Percentiles rank a stretch among this genome's conserved stretches.
These are phyloP conservation scores for Chamaecrista fasciculata DNA, from an alignment of 306 rosid genomes.

Conservation along the genomic window DNA sequence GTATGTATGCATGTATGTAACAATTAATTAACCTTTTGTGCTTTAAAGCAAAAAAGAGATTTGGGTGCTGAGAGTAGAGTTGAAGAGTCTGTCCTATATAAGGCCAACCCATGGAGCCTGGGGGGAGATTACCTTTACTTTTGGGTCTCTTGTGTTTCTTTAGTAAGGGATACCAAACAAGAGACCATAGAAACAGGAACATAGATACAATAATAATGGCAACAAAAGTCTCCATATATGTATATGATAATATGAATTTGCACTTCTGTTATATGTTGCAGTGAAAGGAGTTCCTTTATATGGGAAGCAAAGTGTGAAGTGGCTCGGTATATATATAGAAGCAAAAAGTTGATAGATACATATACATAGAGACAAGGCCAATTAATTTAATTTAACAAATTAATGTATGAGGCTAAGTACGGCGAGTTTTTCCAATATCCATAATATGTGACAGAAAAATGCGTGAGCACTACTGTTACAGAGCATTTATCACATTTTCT, in stretches of 20 bases:
- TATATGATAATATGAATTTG: not conserved
- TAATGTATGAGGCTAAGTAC: not conserved
- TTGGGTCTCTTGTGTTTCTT: constrained; percentile 34
- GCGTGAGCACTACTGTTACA: no score
- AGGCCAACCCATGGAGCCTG: constrained; percentile 96
- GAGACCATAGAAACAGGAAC: constrained; percentile 44
- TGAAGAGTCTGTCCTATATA: constrained; percentile 74
- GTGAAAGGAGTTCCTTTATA: not conserved
- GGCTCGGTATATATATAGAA: constrained; percentile 35
- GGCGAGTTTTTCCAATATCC: not conserved
- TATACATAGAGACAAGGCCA: not conserved
- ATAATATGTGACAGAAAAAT: no score
- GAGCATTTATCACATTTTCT: not conserved
- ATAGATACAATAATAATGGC: constrained; percentile 28
- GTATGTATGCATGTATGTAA: no score
- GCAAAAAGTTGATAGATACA: not conserved
- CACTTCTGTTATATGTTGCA: constrained; percentile 3
- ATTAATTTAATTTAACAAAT: not conserved
- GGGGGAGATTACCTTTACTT: constrained; percentile 53
- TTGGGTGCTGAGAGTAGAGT: constrained; percentile 81
- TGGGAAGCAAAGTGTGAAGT: constrained; percentile 1
- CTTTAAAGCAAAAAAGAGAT: constrained; percentile 62
- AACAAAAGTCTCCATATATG: constrained; percentile 57
- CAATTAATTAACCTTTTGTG: constrained; percentile 69
- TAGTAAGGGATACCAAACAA: constrained; percentile 30